phyloP scores from a whole-genome alignment of 1,139 yeast species.

The Zygosaccharomyces pseudobailii region DNA sequence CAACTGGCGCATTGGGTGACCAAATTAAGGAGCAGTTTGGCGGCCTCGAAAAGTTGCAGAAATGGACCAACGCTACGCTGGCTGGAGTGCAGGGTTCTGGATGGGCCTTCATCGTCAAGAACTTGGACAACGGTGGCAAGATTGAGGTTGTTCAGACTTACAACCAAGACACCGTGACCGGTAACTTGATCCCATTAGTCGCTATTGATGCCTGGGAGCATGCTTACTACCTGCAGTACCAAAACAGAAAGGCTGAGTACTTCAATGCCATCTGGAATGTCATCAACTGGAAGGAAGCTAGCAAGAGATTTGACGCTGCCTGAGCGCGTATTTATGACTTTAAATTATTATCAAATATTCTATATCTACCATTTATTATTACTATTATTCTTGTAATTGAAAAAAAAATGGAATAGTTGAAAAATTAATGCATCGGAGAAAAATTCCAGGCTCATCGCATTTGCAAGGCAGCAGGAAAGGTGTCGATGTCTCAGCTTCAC shows the following conservation, averaged over 20 bases:
- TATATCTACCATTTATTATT: neutral
- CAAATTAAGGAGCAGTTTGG: conserved; percentile 70
- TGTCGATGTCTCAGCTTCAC: conserved; percentile 62
- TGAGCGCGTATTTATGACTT: neutral
- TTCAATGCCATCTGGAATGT: conserved; percentile 97
- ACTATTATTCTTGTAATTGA: neutral
- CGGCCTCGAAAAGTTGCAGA: conserved; percentile 66
- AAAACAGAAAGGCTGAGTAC: conserved; percentile 90
- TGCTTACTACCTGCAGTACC: conserved; percentile 94
- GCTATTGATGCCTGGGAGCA: conserved; percentile 99
- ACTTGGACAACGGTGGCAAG: conserved; percentile 66
- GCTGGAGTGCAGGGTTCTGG: conserved; percentile 97
- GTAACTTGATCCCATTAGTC: conserved; percentile 65
- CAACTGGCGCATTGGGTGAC: conserved; percentile 53
- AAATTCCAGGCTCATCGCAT: neutral
- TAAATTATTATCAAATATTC: neutral
- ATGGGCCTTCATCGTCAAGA: conserved; percentile 94
- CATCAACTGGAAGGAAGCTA: conserved; percentile 94
- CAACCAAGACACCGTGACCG: conserved; percentile 87
- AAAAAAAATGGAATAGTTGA: neutral
- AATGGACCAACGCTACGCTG: conserved; percentile 66
- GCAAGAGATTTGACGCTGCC: conserved; percentile 41
- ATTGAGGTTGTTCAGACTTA: conserved; percentile 80
- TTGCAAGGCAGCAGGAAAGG: neutral
- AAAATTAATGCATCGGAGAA: neutral